phyloP scores from a whole-genome alignment of 2,329 filamentous ascomycete species.

The Ophiostoma perfectum region DNA sequence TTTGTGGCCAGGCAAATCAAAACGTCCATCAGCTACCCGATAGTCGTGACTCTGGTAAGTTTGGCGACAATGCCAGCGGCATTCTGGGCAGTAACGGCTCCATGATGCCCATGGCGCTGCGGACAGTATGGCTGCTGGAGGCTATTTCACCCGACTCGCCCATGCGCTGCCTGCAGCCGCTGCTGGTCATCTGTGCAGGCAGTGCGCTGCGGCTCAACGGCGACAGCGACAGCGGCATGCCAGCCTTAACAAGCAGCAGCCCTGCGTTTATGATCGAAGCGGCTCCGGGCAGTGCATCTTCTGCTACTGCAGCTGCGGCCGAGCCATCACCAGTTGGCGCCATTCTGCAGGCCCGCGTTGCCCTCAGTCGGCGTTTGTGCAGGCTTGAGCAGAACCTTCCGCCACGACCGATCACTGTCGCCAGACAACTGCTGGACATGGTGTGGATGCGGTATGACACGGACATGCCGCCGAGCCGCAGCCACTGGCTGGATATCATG shows the following conservation, averaged over 20 bases:
- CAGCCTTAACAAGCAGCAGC: too few species aligned
- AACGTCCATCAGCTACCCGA: neutral
- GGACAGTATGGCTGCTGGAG: constrained; percentile 18
- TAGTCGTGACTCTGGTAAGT: too few species aligned
- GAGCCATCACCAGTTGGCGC: neutral
- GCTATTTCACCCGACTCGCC: constrained; percentile 26
- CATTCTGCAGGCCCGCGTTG: neutral
- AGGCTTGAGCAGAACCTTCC: constrained; percentile 37
- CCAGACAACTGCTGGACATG: constrained; percentile 36
- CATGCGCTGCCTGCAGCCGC: constrained; percentile 29
- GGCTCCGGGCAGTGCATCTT: neutral
- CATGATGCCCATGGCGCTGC: constrained; percentile 23
- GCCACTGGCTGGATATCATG: constrained; percentile 27
- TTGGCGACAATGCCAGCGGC: neutral
- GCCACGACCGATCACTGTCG: constrained; percentile 37
- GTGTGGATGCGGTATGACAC: constrained; percentile 39
- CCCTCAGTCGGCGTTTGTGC: constrained; percentile 29
- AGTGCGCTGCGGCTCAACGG: constrained; percentile 22
- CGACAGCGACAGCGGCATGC: neutral
- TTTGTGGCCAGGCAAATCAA: neutral
- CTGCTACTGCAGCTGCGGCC: neutral
- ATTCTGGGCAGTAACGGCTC: constrained; percentile 14
- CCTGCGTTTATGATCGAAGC: neutral
- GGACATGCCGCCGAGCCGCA: constrained; percentile 28
- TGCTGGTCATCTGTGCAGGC: constrained; percentile 28